phyloP scores from a whole-genome alignment of 352 stramenopile genomes.

The Phytophthora quininea region DNA sequence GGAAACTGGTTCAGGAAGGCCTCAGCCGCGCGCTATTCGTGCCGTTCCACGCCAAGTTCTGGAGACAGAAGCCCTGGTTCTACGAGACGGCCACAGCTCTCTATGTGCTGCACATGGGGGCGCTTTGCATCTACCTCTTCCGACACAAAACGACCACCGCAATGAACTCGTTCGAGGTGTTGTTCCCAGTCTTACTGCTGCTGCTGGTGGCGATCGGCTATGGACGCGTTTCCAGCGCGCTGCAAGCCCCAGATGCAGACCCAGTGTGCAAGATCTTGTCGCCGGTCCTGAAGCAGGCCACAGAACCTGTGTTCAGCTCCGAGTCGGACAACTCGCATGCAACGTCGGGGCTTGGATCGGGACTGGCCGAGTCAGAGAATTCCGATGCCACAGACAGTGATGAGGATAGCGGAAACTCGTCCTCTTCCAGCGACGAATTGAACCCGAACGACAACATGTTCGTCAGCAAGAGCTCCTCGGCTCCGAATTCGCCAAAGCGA shows the following conservation, averaged over 20 bases:
- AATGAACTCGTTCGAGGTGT: slow-evolving; percentile 75
- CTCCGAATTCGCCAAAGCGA: slow-evolving; percentile 31
- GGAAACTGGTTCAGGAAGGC: slow-evolving; percentile 78
- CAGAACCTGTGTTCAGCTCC: slow-evolving; percentile 17
- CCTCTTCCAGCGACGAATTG: slow-evolving; percentile 72
- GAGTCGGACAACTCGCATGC: slow-evolving; percentile 30
- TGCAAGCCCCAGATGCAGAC: slow-evolving; percentile 66
- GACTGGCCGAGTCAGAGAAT: slow-evolving; percentile 77
- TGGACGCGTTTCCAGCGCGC: slow-evolving; percentile 72
- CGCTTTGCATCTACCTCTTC: slow-evolving; percentile 61
- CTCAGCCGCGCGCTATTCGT: slow-evolving; percentile 72
- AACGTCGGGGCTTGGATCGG: slow-evolving; percentile 54
- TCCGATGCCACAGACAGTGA: slow-evolving; percentile 81
- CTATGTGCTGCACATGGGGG: slow-evolving; percentile 58
- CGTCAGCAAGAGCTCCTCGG: slow-evolving; percentile 28
- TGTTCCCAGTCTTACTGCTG: slow-evolving; percentile 61
- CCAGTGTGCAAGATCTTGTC: slow-evolving; percentile 66
- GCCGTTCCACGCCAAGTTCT: slow-evolving; percentile 76
- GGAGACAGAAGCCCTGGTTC: slow-evolving; percentile 75
- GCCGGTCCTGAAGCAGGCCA: slow-evolving; percentile 41
- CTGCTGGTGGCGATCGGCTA: slow-evolving; percentile 78
- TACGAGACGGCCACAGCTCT: slow-evolving; percentile 65
- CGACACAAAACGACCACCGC: slow-evolving; percentile 44
- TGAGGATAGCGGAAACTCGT: slow-evolving; percentile 77
- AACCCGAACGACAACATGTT: slow-evolving; percentile 53